Evolutionary conservation across 768 basidiomycete species (phyloP).

Genomic region (Panaeolus cyanescens): DNA sequence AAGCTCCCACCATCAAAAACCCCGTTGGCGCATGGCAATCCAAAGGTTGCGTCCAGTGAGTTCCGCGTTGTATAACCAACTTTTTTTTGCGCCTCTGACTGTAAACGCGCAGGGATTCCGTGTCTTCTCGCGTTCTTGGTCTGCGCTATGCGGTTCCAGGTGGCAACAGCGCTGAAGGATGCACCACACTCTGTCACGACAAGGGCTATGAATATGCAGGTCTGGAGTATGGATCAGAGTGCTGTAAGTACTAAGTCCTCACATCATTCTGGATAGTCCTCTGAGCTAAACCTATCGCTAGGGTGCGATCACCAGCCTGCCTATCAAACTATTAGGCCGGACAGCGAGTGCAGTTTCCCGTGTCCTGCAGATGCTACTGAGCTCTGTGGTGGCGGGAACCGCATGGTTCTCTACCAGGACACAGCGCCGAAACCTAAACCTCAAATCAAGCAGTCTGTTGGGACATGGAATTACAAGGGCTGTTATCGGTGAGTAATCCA

Average conservation of each 20-base stretch:
- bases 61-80: neutral
- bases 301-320: neutral
- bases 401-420: constrained; percentile 67
- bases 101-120: neutral
- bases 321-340: neutral
- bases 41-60: neutral
- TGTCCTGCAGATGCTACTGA: constrained; percentile 64
- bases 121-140: neutral
- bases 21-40: neutral
- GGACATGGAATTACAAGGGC: constrained; percentile 69
- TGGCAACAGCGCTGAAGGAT: neutral
- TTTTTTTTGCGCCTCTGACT: neutral
- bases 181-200: neutral
- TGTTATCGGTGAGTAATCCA: constrained; percentile 59
- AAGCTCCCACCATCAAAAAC: neutral
- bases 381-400: constrained; percentile 59
- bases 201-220: neutral
- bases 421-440: constrained; percentile 56
- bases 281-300: neutral
- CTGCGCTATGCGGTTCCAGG: neutral
- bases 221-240: neutral
- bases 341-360: constrained; percentile 54
- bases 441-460: constrained; percentile 50
- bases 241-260: neutral
- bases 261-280: neutral